Evolutionary conservation across 73 alveolate species (phyloP).

Genomic region (Symbiodinium pilosum): DNA sequence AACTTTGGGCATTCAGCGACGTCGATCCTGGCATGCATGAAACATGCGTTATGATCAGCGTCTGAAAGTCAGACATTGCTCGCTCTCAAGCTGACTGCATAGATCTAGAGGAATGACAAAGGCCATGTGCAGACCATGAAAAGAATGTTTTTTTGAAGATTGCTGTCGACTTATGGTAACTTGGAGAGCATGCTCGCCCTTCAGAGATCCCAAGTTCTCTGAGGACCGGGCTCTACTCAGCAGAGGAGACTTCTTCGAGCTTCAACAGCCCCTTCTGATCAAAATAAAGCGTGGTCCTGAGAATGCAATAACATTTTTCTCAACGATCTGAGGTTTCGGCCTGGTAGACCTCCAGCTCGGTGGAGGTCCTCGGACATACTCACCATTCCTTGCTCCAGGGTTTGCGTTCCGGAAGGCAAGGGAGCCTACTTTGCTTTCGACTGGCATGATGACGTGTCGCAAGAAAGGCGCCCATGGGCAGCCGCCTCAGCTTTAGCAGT

Average conservation of each 20-base stretch:
- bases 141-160: neutral
- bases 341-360: constrained; percentile 51
- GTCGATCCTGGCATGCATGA: neutral
- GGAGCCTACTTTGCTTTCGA: constrained; percentile 69
- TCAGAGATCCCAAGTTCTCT: neutral
- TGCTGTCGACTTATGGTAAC: neutral
- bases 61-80: too few relatives aligned
- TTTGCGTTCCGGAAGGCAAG: neutral
- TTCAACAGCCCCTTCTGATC: constrained; percentile 38
- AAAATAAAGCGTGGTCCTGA: too few relatives aligned
- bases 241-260: constrained; percentile 34
- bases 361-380: neutral
- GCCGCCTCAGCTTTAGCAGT: neutral
- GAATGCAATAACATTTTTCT: neutral
- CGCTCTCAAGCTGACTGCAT: too few relatives aligned
- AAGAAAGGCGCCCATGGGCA: constrained; percentile 35
- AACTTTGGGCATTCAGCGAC: neutral
- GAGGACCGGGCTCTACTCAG: constrained; percentile 62
- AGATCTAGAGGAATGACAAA: too few relatives aligned
- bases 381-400: too few relatives aligned
- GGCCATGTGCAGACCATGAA: too few relatives aligned
- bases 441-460: constrained; percentile 42
- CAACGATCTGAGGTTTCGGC: constrained; percentile 24
- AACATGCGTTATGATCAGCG: neutral
- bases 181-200: neutral